A percentile compares a stretch with the other conserved stretches of the same genome.
These are phyloP conservation scores for Umbelopsis isabellina DNA, from an alignment of 192 early-diverging fungal genomes.

Conservation along the genomic window DNA sequence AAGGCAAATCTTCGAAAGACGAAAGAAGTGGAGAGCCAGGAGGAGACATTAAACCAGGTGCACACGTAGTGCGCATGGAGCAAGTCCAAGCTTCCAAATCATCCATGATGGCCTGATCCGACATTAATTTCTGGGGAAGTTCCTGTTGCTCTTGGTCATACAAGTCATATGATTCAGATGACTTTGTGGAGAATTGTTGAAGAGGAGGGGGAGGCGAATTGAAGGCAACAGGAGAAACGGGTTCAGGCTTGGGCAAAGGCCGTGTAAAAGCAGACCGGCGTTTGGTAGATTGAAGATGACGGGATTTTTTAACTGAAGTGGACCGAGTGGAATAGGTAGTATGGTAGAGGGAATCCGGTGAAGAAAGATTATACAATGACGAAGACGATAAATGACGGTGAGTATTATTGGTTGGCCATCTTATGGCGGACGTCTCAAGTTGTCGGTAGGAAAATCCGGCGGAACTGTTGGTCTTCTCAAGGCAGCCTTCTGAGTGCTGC, in stretches of 20 bases:
- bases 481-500: conserved; percentile 4
- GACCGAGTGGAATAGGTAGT: conserved; percentile 10
- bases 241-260: background rate
- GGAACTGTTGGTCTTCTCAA: background rate
- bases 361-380: conserved; percentile 8
- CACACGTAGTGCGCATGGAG: background rate
- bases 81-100: conserved; percentile 8
- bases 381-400: background rate
- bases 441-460: conserved; percentile 20
- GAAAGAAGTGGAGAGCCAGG: conserved; percentile 17
- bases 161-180: background rate
- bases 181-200: conserved; percentile 13
- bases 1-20: conserved; percentile 7
- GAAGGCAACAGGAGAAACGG: conserved; percentile 9
- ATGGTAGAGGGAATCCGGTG: conserved; percentile 21
- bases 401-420: background rate
- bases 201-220: conserved; percentile 14
- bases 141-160: background rate
- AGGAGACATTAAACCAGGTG: conserved; percentile 3
- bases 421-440: conserved; percentile 19
- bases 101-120: conserved; percentile 16
- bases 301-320: conserved; percentile 7
- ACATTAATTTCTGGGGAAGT: background rate
- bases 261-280: conserved; percentile 1
- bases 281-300: background rate